Evolutionary conservation across 352 stramenopile species (phyloP).

Genomic region (Pythium plurisporium): DNA sequence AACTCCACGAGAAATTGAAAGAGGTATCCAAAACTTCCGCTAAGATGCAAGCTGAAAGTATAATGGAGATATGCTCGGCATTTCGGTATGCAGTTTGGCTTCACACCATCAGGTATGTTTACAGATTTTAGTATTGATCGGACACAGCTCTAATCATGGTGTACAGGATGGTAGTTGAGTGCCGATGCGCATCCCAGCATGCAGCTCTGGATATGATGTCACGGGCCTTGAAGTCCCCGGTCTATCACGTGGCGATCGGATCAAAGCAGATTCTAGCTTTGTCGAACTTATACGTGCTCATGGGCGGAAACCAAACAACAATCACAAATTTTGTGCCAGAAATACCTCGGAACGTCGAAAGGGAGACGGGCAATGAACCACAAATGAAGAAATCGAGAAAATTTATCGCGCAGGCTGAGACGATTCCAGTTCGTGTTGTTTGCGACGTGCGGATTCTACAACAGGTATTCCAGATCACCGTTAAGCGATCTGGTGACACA

Average conservation of each 20-base stretch:
- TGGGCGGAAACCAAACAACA: not conserved
- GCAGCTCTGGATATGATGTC: not conserved
- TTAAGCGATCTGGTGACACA: no score
- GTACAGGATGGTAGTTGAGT: constrained; percentile 3
- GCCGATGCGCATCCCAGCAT: not conserved
- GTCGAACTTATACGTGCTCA: not conserved
- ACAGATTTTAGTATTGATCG: no score
- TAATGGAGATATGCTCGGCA: constrained; percentile 46
- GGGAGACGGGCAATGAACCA: not conserved
- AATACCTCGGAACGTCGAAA: not conserved
- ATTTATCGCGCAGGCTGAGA: not conserved
- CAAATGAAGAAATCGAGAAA: constrained; percentile 5
- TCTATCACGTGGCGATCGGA: not conserved
- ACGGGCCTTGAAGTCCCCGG: constrained; percentile 1
- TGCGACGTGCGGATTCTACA: constrained; percentile 40
- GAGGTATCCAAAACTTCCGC: constrained; percentile 47
- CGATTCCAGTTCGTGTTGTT: constrained; percentile 32
- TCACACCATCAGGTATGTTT: constrained; percentile 50
- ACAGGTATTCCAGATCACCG: no score
- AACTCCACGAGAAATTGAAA: constrained; percentile 38
- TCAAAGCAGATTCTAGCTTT: not conserved
- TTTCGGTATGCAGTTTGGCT: constrained; percentile 62
- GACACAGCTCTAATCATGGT: no score
- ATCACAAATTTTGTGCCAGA: not conserved
- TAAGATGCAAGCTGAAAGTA: constrained; percentile 32